A percentile compares a stretch with the other conserved stretches of the same genome.
Conservation (phyloP, 768 basidiomycete species). For the Leccinum rimulosum region DNA sequence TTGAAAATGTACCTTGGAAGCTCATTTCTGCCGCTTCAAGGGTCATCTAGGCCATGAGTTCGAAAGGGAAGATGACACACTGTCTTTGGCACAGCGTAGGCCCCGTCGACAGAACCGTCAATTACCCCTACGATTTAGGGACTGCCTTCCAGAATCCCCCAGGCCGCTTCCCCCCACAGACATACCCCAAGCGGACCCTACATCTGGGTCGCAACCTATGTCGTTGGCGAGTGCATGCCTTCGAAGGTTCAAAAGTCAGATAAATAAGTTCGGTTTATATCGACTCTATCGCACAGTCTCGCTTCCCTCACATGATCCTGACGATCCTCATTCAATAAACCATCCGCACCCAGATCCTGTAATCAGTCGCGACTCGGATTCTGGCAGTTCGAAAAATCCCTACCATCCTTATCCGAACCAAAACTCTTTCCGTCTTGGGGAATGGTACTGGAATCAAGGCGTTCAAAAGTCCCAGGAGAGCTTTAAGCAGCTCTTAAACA, state of each 20-base stretch:
- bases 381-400: not conserved
- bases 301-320: not conserved
- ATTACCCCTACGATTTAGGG: not conserved
- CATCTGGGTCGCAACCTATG: not conserved
- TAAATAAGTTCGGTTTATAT: not conserved
- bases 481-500: not conserved
- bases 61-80: not conserved
- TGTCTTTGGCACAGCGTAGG: not conserved
- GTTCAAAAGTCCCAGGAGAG: not conserved
- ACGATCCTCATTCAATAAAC: not conserved
- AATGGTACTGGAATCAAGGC: not conserved
- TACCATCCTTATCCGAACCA: not conserved
- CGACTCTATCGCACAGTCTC: not conserved
- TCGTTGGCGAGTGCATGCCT: not conserved
- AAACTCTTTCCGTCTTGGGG: not conserved
- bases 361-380: not conserved
- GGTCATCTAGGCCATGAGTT: not conserved
- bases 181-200: not conserved
- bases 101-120: not conserved
- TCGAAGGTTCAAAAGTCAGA: not conserved
- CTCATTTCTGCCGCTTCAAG: not conserved
- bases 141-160: not conserved
- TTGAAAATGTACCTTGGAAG: not conserved
- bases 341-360: not conserved
- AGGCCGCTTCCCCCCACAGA: not conserved